Evolutionary conservation across 192 early-diverging fungal genomes (phyloP).

Genomic region (Blastocladiella britannica): DNA sequence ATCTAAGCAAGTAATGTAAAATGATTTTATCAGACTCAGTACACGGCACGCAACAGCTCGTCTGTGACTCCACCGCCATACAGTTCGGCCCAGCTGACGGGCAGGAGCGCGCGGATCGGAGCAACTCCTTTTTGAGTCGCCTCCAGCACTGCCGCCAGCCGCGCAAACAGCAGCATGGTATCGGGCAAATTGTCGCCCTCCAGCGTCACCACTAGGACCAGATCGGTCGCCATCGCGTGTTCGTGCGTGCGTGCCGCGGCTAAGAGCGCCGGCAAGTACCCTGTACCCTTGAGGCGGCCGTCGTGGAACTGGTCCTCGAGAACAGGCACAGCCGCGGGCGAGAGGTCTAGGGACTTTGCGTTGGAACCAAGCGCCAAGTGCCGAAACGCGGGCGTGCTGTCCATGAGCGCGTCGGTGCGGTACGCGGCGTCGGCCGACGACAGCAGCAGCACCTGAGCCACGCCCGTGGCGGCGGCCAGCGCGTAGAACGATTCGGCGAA

Average conservation of each 20-base stretch:
- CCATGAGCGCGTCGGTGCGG: not conserved
- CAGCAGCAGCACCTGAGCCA: not conserved
- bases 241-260: not conserved
- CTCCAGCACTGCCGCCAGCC: too few relatives aligned
- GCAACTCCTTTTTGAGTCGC: too few relatives aligned
- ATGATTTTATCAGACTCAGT: too few relatives aligned
- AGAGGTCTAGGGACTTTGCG: not conserved
- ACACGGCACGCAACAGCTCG: too few relatives aligned
- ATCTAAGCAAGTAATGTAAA: conserved; percentile 13
- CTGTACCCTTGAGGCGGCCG: not conserved
- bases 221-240: not conserved
- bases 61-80: too few relatives aligned
- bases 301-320: not conserved
- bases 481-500: not conserved
- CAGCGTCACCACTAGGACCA: not conserved
- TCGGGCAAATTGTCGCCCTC: too few relatives aligned
- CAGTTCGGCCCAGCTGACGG: too few relatives aligned
- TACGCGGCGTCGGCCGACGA: not conserved
- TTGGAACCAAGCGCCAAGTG: not conserved
- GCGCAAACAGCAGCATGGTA: too few relatives aligned
- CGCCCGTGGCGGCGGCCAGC: not conserved
- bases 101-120: too few relatives aligned
- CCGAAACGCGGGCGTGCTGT: not conserved
- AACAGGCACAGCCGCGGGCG: not conserved
- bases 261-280: not conserved